phyloP scores from a whole-genome alignment of 129 eudicot genomes.

The Erigeron canadensis region DNA sequence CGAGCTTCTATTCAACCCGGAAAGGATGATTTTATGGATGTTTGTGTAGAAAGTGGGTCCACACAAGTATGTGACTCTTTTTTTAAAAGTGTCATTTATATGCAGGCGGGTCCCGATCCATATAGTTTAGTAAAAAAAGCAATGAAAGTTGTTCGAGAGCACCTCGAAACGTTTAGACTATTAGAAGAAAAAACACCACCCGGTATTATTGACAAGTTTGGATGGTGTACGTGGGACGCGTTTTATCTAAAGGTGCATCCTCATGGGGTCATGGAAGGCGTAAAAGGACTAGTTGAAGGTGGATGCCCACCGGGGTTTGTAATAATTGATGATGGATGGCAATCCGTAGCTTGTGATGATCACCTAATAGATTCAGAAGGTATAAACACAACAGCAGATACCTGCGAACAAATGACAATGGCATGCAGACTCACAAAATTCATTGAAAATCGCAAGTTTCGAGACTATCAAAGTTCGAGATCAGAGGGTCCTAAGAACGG shows the following conservation, averaged over 20 bases:
- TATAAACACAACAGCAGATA: slow-evolving; percentile 64
- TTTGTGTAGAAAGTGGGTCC: slow-evolving; percentile 84
- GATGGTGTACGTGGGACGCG: slow-evolving; percentile 99
- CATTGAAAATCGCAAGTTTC: slow-evolving; percentile 73
- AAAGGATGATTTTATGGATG: slow-evolving; percentile 39
- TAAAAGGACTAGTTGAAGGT: slow-evolving; percentile 67
- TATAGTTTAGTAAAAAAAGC: slow-evolving; percentile 58
- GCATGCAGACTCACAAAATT: slow-evolving; percentile 59
- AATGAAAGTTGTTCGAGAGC: slow-evolving; percentile 53
- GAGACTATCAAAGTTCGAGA: slow-evolving; percentile 56
- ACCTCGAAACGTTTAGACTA: slow-evolving; percentile 72
- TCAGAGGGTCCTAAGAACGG: slow-evolving; percentile 39
- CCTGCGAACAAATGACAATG: slow-evolving; percentile 88
- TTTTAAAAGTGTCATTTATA: slow-evolving; percentile 53
- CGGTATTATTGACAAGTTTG: slow-evolving; percentile 79
- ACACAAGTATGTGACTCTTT: slow-evolving; percentile 46
- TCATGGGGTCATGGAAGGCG: slow-evolving; percentile 75
- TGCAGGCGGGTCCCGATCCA: slow-evolving; percentile 66
- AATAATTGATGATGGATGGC: slow-evolving; percentile 98
- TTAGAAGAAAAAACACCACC: slow-evolving; percentile 82
- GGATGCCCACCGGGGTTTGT: slow-evolving; percentile 96
- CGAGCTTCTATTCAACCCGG: slow-evolving; percentile 83
- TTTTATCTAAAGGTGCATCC: slow-evolving; percentile 86
- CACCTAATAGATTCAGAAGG: slow-evolving; percentile 74
- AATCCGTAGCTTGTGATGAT: slow-evolving; percentile 75